Evolutionary conservation across 106 monocot genomes (phyloP).

Genomic region (Phalaenopsis aphrodite): DNA sequence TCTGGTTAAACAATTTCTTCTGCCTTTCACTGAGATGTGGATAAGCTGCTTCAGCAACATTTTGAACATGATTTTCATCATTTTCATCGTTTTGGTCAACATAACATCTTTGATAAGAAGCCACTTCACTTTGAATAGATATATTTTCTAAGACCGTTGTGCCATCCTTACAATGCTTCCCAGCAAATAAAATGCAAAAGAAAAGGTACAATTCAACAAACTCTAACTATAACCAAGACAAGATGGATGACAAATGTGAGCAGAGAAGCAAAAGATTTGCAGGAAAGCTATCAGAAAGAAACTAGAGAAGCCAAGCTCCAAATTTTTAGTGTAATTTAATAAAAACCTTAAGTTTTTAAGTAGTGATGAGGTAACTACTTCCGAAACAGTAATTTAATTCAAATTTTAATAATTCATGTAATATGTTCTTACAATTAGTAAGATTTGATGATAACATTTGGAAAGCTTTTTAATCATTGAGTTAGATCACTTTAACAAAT

Average conservation of each 20-base stretch:
- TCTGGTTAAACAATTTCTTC: conserved; percentile 77
- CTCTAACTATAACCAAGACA: background rate
- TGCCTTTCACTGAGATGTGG: conserved; percentile 70
- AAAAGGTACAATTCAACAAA: background rate
- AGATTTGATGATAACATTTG: too few relatives aligned
- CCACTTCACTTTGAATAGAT: conserved; percentile 20
- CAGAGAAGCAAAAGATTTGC: background rate
- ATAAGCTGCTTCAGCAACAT: conserved; percentile 38
- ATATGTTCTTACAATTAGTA: too few relatives aligned
- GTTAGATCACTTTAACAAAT: too few relatives aligned
- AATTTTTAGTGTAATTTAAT: too few relatives aligned
- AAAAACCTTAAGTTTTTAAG: too few relatives aligned
- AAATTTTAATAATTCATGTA: too few relatives aligned
- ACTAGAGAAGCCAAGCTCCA: too few relatives aligned
- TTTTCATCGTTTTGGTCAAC: conserved; percentile 12
- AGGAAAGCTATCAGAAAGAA: too few relatives aligned
- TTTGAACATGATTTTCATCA: conserved; percentile 12
- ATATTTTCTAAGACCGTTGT: conserved; percentile 7
- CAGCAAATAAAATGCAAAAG: conserved; percentile 12
- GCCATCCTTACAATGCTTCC: conserved; percentile 17
- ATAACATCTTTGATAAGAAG: conserved; percentile 12
- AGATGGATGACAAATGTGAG: background rate
- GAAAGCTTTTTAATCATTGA: too few relatives aligned
- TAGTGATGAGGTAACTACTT: too few relatives aligned
- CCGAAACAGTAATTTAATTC: too few relatives aligned